Conservation (phyloP, 169 alveolate genomes). For the Plasmodium inui region DNA sequence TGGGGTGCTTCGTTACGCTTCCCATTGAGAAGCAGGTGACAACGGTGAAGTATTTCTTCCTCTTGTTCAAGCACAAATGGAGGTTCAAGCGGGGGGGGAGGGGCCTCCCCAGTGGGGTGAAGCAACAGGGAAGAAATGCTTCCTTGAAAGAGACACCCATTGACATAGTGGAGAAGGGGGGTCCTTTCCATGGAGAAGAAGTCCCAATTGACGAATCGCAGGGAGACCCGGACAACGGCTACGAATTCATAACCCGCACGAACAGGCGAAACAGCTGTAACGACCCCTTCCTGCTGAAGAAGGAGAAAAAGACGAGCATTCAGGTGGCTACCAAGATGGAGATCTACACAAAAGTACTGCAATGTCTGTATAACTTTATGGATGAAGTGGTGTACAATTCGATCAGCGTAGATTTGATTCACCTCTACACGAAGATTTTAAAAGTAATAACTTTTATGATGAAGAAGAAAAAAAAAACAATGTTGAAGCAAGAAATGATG, state of each 20-base stretch:
- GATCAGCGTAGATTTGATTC: conserved; percentile 32
- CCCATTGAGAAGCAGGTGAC: conserved; percentile 15
- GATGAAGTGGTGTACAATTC: conserved; percentile 48
- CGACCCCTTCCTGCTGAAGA: conserved; percentile 44
- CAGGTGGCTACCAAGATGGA: conserved; percentile 12
- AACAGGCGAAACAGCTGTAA: conserved; percentile 9
- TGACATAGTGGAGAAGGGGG: not conserved
- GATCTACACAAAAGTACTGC: conserved; percentile 36
- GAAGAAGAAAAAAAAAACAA: conserved; percentile 30
- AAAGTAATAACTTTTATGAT: conserved; percentile 27
- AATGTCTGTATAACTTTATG: conserved; percentile 49
- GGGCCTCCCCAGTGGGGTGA: not conserved
- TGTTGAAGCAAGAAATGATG: conserved; percentile 22
- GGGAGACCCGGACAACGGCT: not conserved
- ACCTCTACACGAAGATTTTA: conserved; percentile 37
- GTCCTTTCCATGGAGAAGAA: not conserved
- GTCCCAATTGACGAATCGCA: not conserved
- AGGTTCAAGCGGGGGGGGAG: conserved; percentile 18
- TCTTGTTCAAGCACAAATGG: conserved; percentile 25
- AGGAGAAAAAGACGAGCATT: conserved; percentile 1
- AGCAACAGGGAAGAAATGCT: not conserved
- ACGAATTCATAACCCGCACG: conserved; percentile 6
- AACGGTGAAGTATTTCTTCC: conserved; percentile 48
- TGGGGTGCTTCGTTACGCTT: conserved; percentile 40
- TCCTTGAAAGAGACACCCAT: not conserved